Base-by-base conservation (phyloP, 2,329 filamentous ascomycete species). In the Aureobasidium melanogenum region DNA sequence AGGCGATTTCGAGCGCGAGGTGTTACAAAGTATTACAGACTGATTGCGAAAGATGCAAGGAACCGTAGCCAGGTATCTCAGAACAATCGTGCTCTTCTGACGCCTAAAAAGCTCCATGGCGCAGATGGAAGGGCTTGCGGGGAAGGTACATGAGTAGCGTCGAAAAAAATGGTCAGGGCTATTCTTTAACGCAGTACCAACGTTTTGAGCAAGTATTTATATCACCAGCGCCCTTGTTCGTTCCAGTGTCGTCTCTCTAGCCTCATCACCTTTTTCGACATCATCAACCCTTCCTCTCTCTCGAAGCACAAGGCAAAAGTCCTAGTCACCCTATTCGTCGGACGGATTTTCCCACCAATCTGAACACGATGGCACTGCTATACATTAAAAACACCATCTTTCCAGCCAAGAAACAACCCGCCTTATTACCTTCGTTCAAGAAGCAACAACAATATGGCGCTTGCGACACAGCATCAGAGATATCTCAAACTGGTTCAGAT, bases 141-240 rank as follows among this genome's bases (percentile, higher is more conserved):
- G 52, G 52, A 17, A 54, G 19, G 51, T 34, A 44, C 52, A 34
- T 56, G 5, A 32, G 52, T 56, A 44, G 52, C 52, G 52, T 34
- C 36, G 28, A 19, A 54, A 54, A 54, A 39, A 54, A 54, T 54
- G 51, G 51, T 54, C 51, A 56, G 19, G 52, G 52, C 52, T 56
- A 28, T 5, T 34, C 52, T 39, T 54, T 22, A 19, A 51, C 48
- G 32, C 48, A 24, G 15, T n/a, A 41, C 36, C 51, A 54, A 54
- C 52, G 52, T 44, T 17, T 34, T 8, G 22, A 19, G 32, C 43
- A 36, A 38, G 30, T 47, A 57, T 26, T 46, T 57, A 57, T 47
- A 44, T 56, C 41, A 12, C 44, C 26, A 56, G 36, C 26, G 28
- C 14, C 50, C 50, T 22, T 14, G 34, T 17, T 24, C 7, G 24